Conservation (phyloP, 2,329 filamentous ascomycete species). For the Ophiostoma tasmaniense region DNA sequence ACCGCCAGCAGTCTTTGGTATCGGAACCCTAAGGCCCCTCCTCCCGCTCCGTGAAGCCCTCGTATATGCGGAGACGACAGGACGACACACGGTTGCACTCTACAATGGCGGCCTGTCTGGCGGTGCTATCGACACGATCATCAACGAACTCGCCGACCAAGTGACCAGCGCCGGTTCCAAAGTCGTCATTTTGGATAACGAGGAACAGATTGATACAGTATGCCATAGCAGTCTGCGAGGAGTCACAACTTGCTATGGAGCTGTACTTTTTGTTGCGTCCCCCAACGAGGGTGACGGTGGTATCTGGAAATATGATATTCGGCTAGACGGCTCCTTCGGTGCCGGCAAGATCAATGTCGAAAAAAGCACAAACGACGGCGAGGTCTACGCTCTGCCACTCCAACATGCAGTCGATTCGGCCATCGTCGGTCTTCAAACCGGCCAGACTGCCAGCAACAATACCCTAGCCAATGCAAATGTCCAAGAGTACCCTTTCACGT, state of each 20-base stretch:
- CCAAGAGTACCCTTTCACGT: slow-evolving; percentile 69
- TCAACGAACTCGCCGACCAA: slow-evolving; percentile 52
- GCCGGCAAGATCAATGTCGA: slow-evolving; percentile 55
- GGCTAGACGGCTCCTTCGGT: slow-evolving; percentile 65
- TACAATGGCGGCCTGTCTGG: slow-evolving; percentile 64
- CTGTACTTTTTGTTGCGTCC: slow-evolving; percentile 64
- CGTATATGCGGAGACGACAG: slow-evolving; percentile 40
- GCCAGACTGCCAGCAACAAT: slow-evolving; percentile 30
- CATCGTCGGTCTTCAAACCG: slow-evolving; percentile 45
- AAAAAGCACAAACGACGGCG: slow-evolving; percentile 59
- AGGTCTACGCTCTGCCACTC: slow-evolving; percentile 68
- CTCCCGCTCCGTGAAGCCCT: slow-evolving; percentile 59
- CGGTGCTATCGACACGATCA: slow-evolving; percentile 64
- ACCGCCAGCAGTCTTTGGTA: slow-evolving; percentile 65
- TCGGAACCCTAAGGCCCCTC: slow-evolving; percentile 54
- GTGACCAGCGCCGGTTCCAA: slow-evolving; percentile 47
- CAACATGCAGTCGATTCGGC: slow-evolving; percentile 69
- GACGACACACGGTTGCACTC: slow-evolving; percentile 64
- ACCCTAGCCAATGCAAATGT: slow-evolving; percentile 20
- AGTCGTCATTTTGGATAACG: slow-evolving; percentile 23
- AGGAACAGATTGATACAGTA: slow-evolving; percentile 29
- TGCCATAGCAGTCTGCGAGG: slow-evolving; percentile 55
- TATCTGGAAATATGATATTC: slow-evolving; percentile 79
- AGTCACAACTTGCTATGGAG: slow-evolving; percentile 63
- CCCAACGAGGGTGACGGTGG: slow-evolving; percentile 58